Percentiles rank a stretch among this genome's conserved stretches.
Conservation (phyloP, 139 green algal species). For the Coelastrella sp. region DNA sequence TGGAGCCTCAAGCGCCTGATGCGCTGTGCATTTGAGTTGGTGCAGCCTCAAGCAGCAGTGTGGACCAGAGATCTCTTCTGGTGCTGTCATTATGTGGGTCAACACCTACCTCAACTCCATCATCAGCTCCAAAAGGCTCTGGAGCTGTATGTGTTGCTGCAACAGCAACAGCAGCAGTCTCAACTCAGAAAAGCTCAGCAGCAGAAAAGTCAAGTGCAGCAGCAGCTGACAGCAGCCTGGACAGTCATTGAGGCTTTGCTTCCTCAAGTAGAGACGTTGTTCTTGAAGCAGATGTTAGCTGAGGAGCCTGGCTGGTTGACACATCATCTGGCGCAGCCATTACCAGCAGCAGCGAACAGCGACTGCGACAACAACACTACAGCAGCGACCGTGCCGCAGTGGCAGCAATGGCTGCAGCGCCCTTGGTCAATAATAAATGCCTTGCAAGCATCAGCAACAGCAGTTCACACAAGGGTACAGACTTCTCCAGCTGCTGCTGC, state of each 20-base stretch:
- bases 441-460: no score
- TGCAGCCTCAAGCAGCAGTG: background rate
- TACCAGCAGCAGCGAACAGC: background rate
- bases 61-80: slow-evolving; percentile 41
- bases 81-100: slow-evolving; percentile 8
- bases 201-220: background rate
- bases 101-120: slow-evolving; percentile 27
- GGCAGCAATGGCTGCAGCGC: background rate
- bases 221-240: slow-evolving; percentile 2
- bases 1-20: slow-evolving; percentile 32
- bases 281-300: slow-evolving; percentile 35
- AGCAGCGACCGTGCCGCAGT: background rate
- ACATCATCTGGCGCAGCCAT: background rate
- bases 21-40: slow-evolving; percentile 28
- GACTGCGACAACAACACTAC: background rate
- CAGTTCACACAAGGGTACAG: no score
- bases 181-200: background rate
- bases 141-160: slow-evolving; percentile 32
- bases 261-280: background rate
- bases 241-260: background rate
- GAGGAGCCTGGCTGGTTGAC: slow-evolving; percentile 41
- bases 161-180: slow-evolving; percentile 26
- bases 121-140: slow-evolving; percentile 5
- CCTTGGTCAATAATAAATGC: background rate
- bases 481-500: background rate